A percentile compares a stretch with the other conserved stretches of the same genome.
These are phyloP conservation scores for Serendipita vermifera DNA, from an alignment of 768 basidiomycete genomes.

Conservation along the genomic window DNA sequence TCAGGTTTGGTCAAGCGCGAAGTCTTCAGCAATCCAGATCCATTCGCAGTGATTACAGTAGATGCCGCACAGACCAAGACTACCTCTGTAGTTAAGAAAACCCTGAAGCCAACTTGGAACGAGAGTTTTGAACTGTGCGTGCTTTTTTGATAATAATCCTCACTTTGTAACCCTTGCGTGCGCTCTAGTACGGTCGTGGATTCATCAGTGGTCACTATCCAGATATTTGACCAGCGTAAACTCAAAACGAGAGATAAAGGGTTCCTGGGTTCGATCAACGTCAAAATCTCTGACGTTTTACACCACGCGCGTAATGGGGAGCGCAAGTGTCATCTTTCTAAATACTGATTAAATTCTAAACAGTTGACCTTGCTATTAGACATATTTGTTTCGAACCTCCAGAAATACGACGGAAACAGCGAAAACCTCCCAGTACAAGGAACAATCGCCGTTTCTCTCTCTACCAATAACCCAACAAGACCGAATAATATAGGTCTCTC, in stretches of 20 bases:
- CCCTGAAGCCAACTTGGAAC: slow-evolving; percentile 66
- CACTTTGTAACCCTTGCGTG: slow-evolving; percentile 11
- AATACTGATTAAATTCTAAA: neutral
- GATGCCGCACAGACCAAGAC: slow-evolving; percentile 74
- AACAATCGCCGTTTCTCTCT: slow-evolving; percentile 53
- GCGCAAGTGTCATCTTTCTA: slow-evolving; percentile 20
- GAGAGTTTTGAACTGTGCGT: slow-evolving; percentile 77
- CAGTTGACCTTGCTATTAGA: slow-evolving; percentile 45
- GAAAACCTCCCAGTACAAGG: slow-evolving; percentile 73
- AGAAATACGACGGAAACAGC: slow-evolving; percentile 51
- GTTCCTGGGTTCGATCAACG: slow-evolving; percentile 37
- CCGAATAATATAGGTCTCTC: slow-evolving; percentile 71
- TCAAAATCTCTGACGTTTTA: slow-evolving; percentile 30
- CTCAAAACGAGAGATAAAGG: slow-evolving; percentile 75
- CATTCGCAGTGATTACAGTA: slow-evolving; percentile 77
- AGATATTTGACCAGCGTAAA: slow-evolving; percentile 83
- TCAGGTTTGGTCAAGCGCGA: slow-evolving; percentile 63
- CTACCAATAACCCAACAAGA: slow-evolving; percentile 19
- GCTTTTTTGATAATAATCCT: slow-evolving; percentile 9
- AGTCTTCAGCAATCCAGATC: slow-evolving; percentile 70
- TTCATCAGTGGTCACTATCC: slow-evolving; percentile 64
- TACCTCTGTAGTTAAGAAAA: slow-evolving; percentile 56
- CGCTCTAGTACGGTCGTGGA: slow-evolving; percentile 50
- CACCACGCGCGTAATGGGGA: slow-evolving; percentile 28
- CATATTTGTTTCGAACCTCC: slow-evolving; percentile 60